Evolutionary conservation across 2,329 filamentous ascomycete species (phyloP).

Genomic region (Cladophialophora bantiana): DNA sequence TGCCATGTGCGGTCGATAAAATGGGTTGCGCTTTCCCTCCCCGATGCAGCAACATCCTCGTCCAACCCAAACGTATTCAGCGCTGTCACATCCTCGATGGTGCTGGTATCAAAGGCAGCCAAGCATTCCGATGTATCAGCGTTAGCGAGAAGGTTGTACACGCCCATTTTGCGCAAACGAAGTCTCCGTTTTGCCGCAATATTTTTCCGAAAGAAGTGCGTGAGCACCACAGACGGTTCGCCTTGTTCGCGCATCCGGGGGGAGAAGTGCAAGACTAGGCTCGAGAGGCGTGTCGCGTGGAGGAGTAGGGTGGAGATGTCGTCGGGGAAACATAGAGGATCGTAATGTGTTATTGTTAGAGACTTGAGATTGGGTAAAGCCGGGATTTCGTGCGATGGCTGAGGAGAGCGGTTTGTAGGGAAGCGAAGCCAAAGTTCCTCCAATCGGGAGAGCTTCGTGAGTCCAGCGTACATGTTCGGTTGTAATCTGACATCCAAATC

Average conservation of each 20-base stretch:
- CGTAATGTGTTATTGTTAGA: conserved; percentile 65
- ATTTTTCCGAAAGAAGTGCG: conserved; percentile 64
- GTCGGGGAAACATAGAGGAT: conserved; percentile 70
- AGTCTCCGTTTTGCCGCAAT: conserved; percentile 56
- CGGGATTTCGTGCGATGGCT: conserved; percentile 64
- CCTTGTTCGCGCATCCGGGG: conserved; percentile 66
- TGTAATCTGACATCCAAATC: conserved; percentile 67
- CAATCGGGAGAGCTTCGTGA: conserved; percentile 58
- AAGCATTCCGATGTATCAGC: conserved; percentile 58
- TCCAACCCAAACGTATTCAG: conserved; percentile 60
- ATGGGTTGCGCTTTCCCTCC: conserved; percentile 49
- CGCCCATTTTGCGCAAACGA: conserved; percentile 57
- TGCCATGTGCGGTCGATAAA: conserved; percentile 65
- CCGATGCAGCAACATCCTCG: conserved; percentile 35
- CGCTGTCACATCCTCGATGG: conserved; percentile 59
- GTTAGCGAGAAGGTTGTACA: conserved; percentile 65
- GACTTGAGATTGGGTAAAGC: conserved; percentile 62
- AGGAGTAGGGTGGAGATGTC: conserved; percentile 65
- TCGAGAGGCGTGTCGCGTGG: conserved; percentile 61
- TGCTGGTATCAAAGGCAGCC: conserved; percentile 50
- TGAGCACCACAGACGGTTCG: conserved; percentile 63
- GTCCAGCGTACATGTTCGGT: conserved; percentile 64
- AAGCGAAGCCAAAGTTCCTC: conserved; percentile 64
- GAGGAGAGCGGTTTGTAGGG: conserved; percentile 62
- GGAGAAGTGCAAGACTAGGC: conserved; percentile 66